Evolutionary conservation across 2,329 filamentous ascomycete species (phyloP).

Genomic region (Fusarium sp.): DNA sequence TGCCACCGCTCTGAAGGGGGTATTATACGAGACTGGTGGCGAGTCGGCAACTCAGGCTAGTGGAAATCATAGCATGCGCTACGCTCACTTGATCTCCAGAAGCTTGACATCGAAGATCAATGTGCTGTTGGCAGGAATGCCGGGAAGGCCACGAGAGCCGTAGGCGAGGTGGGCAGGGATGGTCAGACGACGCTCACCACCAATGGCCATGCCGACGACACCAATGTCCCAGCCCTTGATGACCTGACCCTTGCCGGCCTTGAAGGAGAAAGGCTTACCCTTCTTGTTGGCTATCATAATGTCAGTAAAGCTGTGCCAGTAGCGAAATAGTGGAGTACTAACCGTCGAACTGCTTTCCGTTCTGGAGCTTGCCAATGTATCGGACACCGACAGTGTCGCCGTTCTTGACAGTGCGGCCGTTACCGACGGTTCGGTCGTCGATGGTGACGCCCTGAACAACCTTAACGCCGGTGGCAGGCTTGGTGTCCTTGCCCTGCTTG

Average conservation of each 20-base stretch:
- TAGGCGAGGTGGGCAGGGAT: constrained; percentile 91
- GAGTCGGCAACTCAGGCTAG: constrained; percentile 22
- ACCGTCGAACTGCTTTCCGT: constrained; percentile 96
- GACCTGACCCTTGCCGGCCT: constrained; percentile 92
- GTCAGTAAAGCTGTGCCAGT: constrained; percentile 36
- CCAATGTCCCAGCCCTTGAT: constrained; percentile 99
- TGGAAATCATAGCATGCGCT: constrained; percentile 7
- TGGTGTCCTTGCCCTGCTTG: constrained; percentile 53
- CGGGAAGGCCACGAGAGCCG: constrained; percentile 82
- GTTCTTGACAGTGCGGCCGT: constrained; percentile 85
- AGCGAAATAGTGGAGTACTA: constrained; percentile 54
- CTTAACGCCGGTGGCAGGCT: constrained; percentile 73
- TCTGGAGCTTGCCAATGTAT: constrained; percentile 96
- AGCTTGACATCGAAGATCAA: constrained; percentile 93
- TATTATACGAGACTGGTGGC: constrained; percentile 40
- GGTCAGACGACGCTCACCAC: constrained; percentile 91
- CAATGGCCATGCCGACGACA: constrained; percentile 89
- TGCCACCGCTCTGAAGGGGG: constrained; percentile 33
- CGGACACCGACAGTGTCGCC: constrained; percentile 93
- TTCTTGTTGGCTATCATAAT: constrained; percentile 87
- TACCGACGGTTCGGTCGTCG: constrained; percentile 94
- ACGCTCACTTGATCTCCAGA: constrained; percentile 79
- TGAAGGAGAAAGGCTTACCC: constrained; percentile 97
- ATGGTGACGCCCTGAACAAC: constrained; percentile 88
- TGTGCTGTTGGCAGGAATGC: constrained; percentile 91